Evolutionary conservation across 108 stramenopile species (phyloP).

Genomic region (Skeletonema costatum): DNA sequence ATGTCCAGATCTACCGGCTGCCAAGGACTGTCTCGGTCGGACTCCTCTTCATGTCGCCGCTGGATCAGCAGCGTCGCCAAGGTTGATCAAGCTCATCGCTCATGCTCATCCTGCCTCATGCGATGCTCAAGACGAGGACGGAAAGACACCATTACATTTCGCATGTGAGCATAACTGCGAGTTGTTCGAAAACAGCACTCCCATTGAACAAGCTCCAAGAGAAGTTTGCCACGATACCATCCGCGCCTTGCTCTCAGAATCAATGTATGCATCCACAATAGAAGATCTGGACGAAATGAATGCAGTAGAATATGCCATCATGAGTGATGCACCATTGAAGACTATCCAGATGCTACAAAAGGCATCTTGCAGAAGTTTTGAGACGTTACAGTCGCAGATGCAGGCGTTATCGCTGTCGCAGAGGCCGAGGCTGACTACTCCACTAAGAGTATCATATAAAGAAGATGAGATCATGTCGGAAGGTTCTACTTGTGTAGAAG

Average conservation of each 20-base stretch:
- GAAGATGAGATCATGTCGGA: too few relatives aligned
- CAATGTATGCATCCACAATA: not conserved
- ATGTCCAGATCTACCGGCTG: not conserved
- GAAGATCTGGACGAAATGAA: conserved; percentile 22
- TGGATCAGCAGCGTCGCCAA: not conserved
- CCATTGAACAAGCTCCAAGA: not conserved
- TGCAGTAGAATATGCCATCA: conserved; percentile 19
- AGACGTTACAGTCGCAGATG: too few relatives aligned
- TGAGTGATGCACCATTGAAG: conserved; percentile 5
- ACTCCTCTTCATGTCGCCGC: conserved; percentile 29
- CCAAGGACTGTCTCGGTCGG: conserved; percentile 10
- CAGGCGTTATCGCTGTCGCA: too few relatives aligned
- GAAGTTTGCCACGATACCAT: conserved; percentile 1
- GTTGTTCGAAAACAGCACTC: not conserved
- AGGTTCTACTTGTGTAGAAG: too few relatives aligned
- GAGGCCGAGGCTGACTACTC: too few relatives aligned
- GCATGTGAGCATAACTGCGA: conserved; percentile 26
- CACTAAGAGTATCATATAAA: too few relatives aligned
- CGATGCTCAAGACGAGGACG: conserved; percentile 5
- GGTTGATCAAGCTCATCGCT: conserved; percentile 4
- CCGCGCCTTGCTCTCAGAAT: conserved; percentile 10
- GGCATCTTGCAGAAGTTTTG: too few relatives aligned
- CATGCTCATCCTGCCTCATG: conserved; percentile 3
- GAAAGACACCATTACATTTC: conserved; percentile 14
- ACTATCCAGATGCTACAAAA: not conserved